phyloP scores from a whole-genome alignment of 371 early-diverging fungal genomes.

The Encephalitozoon hellem region DNA sequence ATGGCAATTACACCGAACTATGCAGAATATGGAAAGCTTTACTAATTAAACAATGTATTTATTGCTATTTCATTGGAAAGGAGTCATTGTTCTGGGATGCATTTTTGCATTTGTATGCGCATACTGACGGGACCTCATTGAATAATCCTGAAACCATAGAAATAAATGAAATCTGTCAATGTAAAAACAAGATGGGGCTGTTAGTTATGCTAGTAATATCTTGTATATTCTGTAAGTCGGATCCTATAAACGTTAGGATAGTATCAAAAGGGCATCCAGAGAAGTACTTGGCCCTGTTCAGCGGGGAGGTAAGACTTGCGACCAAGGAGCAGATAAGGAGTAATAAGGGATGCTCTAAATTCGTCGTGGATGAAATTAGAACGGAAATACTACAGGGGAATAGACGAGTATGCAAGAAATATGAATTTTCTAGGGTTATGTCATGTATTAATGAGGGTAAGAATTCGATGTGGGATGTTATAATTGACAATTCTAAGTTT shows the following conservation, averaged over 20 bases:
- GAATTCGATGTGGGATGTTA: background rate
- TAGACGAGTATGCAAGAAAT: background rate
- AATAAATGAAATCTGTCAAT: background rate
- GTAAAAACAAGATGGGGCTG: background rate
- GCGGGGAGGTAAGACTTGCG: background rate
- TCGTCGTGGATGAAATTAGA: background rate
- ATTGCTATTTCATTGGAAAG: background rate
- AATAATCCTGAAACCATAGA: background rate
- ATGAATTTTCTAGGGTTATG: no score
- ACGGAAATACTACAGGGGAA: background rate
- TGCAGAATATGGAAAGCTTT: background rate
- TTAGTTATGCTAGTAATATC: background rate
- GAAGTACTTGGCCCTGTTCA: background rate
- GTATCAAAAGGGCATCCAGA: background rate
- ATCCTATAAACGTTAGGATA: background rate
- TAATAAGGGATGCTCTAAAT: conserved; percentile 1
- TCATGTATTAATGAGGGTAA: background rate
- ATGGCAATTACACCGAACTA: background rate
- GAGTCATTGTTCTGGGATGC: background rate
- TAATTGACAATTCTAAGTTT: background rate
- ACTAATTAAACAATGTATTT: background rate
- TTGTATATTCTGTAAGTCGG: background rate
- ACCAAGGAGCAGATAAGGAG: background rate
- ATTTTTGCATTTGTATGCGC: background rate
- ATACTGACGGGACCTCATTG: background rate